phyloP scores from a whole-genome alignment of 2,329 filamentous ascomycete genomes.

The Tothia fuscella region DNA sequence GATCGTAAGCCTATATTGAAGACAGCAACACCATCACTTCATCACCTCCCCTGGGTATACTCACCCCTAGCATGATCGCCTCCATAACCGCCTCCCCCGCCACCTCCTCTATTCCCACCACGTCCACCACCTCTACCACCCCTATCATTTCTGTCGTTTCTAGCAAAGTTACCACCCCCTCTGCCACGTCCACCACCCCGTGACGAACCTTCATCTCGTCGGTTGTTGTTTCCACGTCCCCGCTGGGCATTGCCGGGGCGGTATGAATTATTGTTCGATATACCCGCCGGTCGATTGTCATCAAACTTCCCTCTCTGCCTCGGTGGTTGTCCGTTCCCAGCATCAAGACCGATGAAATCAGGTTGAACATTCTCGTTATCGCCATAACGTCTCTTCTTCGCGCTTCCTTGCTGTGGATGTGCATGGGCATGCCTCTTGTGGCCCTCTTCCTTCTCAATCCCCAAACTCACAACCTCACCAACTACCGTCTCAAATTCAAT shows the following conservation, averaged over 20 bases:
- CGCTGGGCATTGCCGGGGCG: conserved; percentile 4
- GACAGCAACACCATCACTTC: too few species aligned
- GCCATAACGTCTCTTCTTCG: neutral
- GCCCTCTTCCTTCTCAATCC: conserved; percentile 6
- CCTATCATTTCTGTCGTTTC: neutral
- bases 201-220: conserved; percentile 3
- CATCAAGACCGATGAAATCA: neutral
- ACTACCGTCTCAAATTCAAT: conserved; percentile 74
- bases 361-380: conserved; percentile 1
- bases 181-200: neutral
- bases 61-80: too few species aligned
- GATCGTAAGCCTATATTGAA: neutral
- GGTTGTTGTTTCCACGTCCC: conserved; percentile 3
- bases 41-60: too few species aligned
- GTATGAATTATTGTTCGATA: too few species aligned
- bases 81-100: conserved; percentile 1
- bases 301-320: neutral
- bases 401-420: neutral
- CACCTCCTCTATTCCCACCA: conserved; percentile 7
- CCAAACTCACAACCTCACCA: conserved; percentile 70
- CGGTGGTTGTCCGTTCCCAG: neutral
- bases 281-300: neutral
- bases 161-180: neutral
- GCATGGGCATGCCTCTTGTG: neutral
- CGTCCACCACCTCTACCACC: neutral